Base-by-base conservation (phyloP, 495 filamentous ascomycete species). In the Trichoderma gamsii region DNA sequence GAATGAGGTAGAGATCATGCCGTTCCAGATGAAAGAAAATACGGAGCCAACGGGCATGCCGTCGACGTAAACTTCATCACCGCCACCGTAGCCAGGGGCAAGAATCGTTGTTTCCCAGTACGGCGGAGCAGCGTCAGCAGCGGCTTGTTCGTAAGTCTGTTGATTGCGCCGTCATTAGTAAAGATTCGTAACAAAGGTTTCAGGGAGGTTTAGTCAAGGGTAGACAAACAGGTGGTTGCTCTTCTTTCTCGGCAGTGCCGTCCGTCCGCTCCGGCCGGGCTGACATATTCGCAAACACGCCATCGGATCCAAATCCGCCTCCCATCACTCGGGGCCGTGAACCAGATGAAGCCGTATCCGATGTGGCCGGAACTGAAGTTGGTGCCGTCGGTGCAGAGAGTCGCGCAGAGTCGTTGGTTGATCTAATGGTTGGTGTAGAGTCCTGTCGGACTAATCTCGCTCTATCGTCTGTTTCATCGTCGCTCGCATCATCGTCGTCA, bases 101-200 rank as follows among this genome's bases (percentile, higher is more conserved):
- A 98, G 84, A 72, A 99, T 97, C 2, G 95, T 97, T 21, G 94
- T 98, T 79, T 99, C 95, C 95, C 95, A 99, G 77, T 98, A 99
- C 3, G 96, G 95, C 0, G 95, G 95, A 44, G 95, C 92, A 25
- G 94, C 92, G 79, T 99, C 95, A 21, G 94, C 94, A 12, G 95
- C 95, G 8, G 95, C 95, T 87, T 97, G 93, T 84, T 99, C 96
- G 80, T 99, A 99, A 25, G 93, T 92, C 93, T 98, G 70, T 23
- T 29, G 12, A 15, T 15, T 49, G 35, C 64, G 66, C 16, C 51
- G 67, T 63, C 25, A 68, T 79, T 75, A 81, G 79, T 75, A 68
- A 18, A 61, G 12, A 18, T 29, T 61, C 11, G 12, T 29, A 49
- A 49, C 15, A 49, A 49, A 49, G 0, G 15, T 29, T 61, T 61